phyloP scores from a whole-genome alignment of 306 rosid species.

The Quercus berberidifolia region DNA sequence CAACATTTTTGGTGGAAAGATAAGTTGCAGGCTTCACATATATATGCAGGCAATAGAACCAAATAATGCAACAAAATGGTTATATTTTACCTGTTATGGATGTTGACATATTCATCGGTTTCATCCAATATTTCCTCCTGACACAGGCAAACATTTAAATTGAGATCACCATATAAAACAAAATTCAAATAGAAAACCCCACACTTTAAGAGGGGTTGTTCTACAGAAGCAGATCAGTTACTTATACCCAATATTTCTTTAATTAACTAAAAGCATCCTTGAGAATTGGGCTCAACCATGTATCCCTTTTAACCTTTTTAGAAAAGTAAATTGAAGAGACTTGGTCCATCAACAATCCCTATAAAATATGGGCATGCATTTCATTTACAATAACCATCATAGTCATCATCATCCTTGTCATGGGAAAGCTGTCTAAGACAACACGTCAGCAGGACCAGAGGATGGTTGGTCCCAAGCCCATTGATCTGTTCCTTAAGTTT shows the following conservation, averaged over 20 bases:
- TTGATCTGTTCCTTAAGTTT: not conserved
- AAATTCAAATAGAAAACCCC: conserved; percentile 9
- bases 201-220: not conserved
- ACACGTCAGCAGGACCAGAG: conserved; percentile 1
- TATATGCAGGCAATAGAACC: not conserved
- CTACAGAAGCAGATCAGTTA: conserved; percentile 16
- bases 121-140: conserved; percentile 99
- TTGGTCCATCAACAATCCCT: not conserved
- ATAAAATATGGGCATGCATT: not conserved
- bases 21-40: conserved; percentile 6
- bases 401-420: not conserved
- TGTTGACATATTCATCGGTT: conserved; percentile 96
- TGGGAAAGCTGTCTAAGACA: conserved; percentile 2
- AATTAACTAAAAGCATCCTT: not conserved
- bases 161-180: conserved; percentile 16
- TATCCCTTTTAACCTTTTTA: not conserved
- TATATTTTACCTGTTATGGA: conserved; percentile 80
- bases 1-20: not conserved
- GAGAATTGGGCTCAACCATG: not conserved
- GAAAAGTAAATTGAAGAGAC: not conserved
- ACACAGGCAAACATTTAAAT: conserved; percentile 25
- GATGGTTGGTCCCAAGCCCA: conserved; percentile 1
- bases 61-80: conserved; percentile 4
- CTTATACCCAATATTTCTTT: not conserved
- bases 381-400: not conserved